Evolutionary conservation across 2,329 filamentous ascomycete species (phyloP).

Genomic region (Aureobasidium subglaciale): DNA sequence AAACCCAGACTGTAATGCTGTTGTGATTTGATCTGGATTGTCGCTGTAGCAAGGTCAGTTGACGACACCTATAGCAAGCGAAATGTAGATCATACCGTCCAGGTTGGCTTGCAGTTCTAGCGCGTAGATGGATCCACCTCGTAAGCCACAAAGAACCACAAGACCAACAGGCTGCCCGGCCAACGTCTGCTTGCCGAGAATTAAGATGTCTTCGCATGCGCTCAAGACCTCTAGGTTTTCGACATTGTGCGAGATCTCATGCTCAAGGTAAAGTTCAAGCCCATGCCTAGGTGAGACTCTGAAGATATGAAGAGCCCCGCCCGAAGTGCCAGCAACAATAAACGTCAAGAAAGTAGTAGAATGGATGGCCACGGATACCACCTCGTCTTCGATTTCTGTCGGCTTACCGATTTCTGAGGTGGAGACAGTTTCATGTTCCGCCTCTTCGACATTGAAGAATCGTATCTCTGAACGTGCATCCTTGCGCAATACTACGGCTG

Average conservation of each 20-base stretch:
- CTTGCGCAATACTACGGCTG: slow-evolving; percentile 19
- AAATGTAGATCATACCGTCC: not conserved
- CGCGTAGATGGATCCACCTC: slow-evolving; percentile 25
- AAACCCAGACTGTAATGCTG: slow-evolving; percentile 9
- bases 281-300: slow-evolving; percentile 16
- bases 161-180: slow-evolving; percentile 10
- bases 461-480: slow-evolving; percentile 5
- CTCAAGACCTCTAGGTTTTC: slow-evolving; percentile 6
- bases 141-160: slow-evolving; percentile 30
- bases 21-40: not conserved
- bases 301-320: slow-evolving; percentile 24
- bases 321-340: slow-evolving; percentile 27
- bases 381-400: slow-evolving; percentile 23
- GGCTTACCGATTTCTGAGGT: not conserved
- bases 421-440: not conserved
- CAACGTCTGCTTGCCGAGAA: slow-evolving; percentile 12
- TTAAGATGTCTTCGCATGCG: slow-evolving; percentile 28
- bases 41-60: not conserved
- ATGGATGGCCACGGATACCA: slow-evolving; percentile 30
- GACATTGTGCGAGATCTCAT: slow-evolving; percentile 13
- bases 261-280: slow-evolving; percentile 18
- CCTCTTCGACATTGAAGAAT: not conserved
- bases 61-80: no score
- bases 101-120: slow-evolving; percentile 15
- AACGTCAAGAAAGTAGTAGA: slow-evolving; percentile 19